Conservation (phyloP, 352 stramenopile genomes). For the Phytophthora agathidicida region DNA sequence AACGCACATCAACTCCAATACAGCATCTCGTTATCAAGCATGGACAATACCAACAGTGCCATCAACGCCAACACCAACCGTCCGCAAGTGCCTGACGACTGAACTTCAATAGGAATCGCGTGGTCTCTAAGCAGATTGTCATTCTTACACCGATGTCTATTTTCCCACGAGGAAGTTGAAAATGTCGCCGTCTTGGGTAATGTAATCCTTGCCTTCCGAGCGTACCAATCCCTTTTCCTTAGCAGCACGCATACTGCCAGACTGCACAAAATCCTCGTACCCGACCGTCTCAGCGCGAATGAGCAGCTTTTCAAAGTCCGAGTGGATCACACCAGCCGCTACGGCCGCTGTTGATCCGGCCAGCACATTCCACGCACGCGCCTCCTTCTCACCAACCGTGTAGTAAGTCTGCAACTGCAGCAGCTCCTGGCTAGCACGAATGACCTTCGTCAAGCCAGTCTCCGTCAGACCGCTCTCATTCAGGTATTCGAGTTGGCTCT, state of each 20-base stretch:
- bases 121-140: neutral
- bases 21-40: no score
- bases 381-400: slow-evolving; percentile 90
- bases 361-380: slow-evolving; percentile 83
- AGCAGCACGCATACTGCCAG: slow-evolving; percentile 92
- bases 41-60: no score
- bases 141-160: slow-evolving; percentile 23
- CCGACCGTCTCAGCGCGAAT: slow-evolving; percentile 94
- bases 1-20: no score
- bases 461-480: slow-evolving; percentile 78
- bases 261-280: slow-evolving; percentile 96
- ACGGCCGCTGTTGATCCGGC: slow-evolving; percentile 75
- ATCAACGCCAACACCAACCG: no score
- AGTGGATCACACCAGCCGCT: slow-evolving; percentile 86
- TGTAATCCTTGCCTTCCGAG: slow-evolving; percentile 98
- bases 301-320: slow-evolving; percentile 88
- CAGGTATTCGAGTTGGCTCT: slow-evolving; percentile 95
- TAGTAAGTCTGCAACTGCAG: slow-evolving; percentile 98
- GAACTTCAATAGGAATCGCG: neutral
- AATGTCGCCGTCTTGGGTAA: slow-evolving; percentile 98
- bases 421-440: slow-evolving; percentile 92
- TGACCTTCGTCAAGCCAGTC: slow-evolving; percentile 85
- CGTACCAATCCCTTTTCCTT: slow-evolving; percentile 95
- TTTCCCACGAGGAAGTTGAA: slow-evolving; percentile 96
- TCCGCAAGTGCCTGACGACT: no score